Evolutionary conservation across 202 grass and related monocot species (phyloP), one percentile per base, ranked within the genome.

Genomic region (Digitaria exilis): DNA sequence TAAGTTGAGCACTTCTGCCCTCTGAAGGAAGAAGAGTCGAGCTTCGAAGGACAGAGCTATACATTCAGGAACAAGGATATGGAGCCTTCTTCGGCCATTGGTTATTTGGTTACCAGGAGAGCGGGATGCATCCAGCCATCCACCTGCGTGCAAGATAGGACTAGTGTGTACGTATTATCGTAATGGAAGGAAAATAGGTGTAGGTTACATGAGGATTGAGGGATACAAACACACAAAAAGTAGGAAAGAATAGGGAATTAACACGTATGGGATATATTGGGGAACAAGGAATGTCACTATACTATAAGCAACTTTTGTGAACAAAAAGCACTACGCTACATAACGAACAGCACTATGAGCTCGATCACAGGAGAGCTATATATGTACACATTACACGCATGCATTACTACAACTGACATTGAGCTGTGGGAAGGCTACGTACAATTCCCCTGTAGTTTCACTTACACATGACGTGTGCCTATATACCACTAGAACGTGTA

Each of bases 361-460:
- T 66, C 10, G n/a, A 35, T 43, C 56, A 57, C 18, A 29, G 26
- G 35, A 65, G 16, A 62, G 6, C 32, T 64, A 85, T 85, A 71
- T 85, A 76, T 85, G 77, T 85, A 76, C 87, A 85, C 25, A 39
- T 69, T 75, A 51, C 43, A 84, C 14, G 34, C 30, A 6, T 71
- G 86, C 68, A 59, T 30, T 14, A 21, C 72, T 69, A 30, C 7
- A 16, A 12, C 49, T 6, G 14, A 4, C 42, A 46, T 18, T 31
- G 28, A 34, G 7, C 2, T 30, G 2, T 24, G 42, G 51, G 17
- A 31, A 66, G 45, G 9, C 55, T 71, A 28, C 13, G 25, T 45
- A 44, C 70, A 29, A 45, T 45, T 79, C 21, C 45, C 19, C 51
- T 57, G 35, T 57, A 71, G 10, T 46, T 58, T 82, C 29, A 32